phyloP scores from a whole-genome alignment of 805 yeast species.

The Zygotorulaspora florentina region DNA sequence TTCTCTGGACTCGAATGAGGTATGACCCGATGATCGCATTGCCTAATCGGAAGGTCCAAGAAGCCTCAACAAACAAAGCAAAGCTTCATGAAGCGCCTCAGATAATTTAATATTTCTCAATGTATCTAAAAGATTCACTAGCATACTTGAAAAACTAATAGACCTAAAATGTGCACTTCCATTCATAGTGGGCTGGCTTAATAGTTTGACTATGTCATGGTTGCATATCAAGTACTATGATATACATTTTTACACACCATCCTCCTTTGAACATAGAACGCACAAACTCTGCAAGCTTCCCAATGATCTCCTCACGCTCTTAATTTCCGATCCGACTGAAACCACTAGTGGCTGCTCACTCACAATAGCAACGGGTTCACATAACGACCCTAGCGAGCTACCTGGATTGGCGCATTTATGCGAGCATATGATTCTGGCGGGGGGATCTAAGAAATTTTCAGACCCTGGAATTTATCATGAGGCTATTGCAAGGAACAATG shows the following conservation, averaged over 20 bases:
- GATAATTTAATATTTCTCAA: too few relatives aligned
- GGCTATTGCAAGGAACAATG: slow-evolving; percentile 46
- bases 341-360: slow-evolving; percentile 65
- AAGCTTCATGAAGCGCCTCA: too few relatives aligned
- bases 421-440: slow-evolving; percentile 62
- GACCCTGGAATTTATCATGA: slow-evolving; percentile 44
- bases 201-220: slow-evolving; percentile 17
- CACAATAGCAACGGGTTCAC: slow-evolving; percentile 76
- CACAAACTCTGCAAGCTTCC: slow-evolving; percentile 49
- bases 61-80: too few relatives aligned
- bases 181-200: too few relatives aligned
- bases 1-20: too few relatives aligned
- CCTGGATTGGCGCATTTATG: slow-evolving; percentile 89
- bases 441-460: slow-evolving; percentile 55
- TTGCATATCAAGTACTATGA: slow-evolving; percentile 20
- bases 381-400: slow-evolving; percentile 63
- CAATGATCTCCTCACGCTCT: slow-evolving; percentile 63
- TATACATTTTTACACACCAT: slow-evolving; percentile 34
- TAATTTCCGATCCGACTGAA: slow-evolving; percentile 72
- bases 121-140: too few relatives aligned
- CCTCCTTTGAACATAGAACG: slow-evolving; percentile 36
- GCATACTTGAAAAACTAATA: too few relatives aligned
- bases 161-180: too few relatives aligned
- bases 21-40: too few relatives aligned
- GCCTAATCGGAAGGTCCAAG: too few relatives aligned